Conservation (phyloP, 2,329 filamentous ascomycete genomes). For the Catunica adiposa region DNA sequence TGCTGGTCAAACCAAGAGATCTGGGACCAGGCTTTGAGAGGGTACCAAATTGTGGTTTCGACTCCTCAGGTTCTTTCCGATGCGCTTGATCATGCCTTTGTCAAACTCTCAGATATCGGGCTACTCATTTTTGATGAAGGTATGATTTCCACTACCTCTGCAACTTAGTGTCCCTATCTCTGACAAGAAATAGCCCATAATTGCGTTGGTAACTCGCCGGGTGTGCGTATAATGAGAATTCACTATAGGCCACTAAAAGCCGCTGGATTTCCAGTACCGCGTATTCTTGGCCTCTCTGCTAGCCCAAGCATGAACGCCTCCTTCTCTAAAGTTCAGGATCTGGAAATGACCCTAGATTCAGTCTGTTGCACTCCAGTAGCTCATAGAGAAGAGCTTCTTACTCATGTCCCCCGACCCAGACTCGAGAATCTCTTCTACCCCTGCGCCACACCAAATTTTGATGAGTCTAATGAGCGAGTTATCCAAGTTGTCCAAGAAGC, state of each 20-base stretch:
- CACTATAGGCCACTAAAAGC: conserved; percentile 44
- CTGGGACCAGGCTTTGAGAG: conserved; percentile 51
- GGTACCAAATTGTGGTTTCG: conserved; percentile 57
- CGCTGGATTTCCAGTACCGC: conserved; percentile 32
- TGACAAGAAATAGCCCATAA: conserved; percentile 48
- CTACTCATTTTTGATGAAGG: conserved; percentile 76
- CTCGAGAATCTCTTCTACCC: conserved; percentile 12
- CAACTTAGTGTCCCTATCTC: no score
- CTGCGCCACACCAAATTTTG: no score
- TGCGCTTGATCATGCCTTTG: conserved; percentile 58
- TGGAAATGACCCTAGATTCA: conserved; percentile 57
- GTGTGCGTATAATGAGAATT: conserved; percentile 53
- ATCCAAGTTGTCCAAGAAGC: background rate
- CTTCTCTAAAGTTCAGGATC: conserved; percentile 34
- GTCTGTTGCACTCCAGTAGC: conserved; percentile 50
- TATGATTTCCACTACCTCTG: conserved; percentile 24
- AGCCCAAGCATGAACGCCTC: conserved; percentile 54
- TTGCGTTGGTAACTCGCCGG: conserved; percentile 46
- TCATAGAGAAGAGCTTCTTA: conserved; percentile 53
- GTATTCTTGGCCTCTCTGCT: conserved; percentile 64
- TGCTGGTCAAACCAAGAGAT: conserved; percentile 50
- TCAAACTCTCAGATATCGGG: conserved; percentile 44
- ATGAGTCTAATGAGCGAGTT: background rate
- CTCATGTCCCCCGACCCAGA: conserved; percentile 48
- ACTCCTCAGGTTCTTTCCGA: conserved; percentile 62